Base-by-base conservation (phyloP, 495 filamentous ascomycete species). In the Aspergillus coremiiformis region DNA sequence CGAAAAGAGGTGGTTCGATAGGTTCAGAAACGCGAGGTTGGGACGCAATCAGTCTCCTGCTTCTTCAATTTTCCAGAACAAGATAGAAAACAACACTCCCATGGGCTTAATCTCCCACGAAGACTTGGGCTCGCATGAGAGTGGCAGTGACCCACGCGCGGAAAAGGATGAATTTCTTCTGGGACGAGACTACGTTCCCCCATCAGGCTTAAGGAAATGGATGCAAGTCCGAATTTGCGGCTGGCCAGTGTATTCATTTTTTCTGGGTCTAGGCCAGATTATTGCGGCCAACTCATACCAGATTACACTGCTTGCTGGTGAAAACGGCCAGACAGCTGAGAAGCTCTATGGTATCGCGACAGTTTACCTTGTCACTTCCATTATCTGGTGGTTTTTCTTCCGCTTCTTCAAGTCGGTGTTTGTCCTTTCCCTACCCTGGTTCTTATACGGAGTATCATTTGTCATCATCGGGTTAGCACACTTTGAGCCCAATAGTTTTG, bases 281-380 rank as follows among this genome's bases (percentile, higher is more conserved):
- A 79, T 88, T 26, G 82, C 84, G 0, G 81, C 82, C 44, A 86
- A 84, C 66, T 85, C 81, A 0, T 88, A 87, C 61, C 84, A 88
- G 56, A 82, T 88, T 56, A 85, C 83, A 3, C 73, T 88, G 21
- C 72, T 88, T 11, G 81, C 80, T 0, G 84, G 84, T 15, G 76
- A 84, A 55, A 70, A 81, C 15, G 83, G 79, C 12, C 73, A 87
- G 58, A 76, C 76, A 0, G 78, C 83, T 4, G 67, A 73, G 20
- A 81, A 84, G 56, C 73, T 87, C 7, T 88, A 88, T 67, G 77
- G 79, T 39, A 79, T 86, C 15, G 82, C 83, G 0, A 77, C 71
- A 2, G 79, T 83, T 5, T 88, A 88, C 55, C 68, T 84, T 7
- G 69, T 72, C 29, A 77, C 77, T 2, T 85, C 83, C 6, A 66